These are phyloP conservation scores for Neurospora intermedia DNA, from an alignment of 495 filamentous ascomycete genomes.

Conservation along the genomic window DNA sequence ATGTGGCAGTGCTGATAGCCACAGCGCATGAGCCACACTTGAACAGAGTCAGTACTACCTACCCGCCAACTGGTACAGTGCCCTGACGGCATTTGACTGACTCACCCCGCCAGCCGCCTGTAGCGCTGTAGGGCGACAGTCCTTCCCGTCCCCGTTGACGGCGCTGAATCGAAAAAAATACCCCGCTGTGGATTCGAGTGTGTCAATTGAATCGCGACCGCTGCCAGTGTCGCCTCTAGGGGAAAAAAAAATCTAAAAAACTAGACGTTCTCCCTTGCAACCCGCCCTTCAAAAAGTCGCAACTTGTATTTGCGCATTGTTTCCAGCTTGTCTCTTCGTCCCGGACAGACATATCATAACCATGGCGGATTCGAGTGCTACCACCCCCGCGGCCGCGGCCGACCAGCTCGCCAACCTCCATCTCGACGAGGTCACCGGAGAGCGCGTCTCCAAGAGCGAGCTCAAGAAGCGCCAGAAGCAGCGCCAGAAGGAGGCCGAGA, in stretches of 20 bases:
- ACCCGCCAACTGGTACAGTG: not conserved
- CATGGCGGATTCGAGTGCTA: conserved; percentile 39
- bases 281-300: not conserved
- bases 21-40: not conserved
- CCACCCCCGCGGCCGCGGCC: conserved; percentile 30
- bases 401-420: conserved; percentile 63
- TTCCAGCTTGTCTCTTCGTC: not conserved
- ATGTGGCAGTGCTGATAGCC: not conserved
- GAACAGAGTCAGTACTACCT: not conserved
- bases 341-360: conserved; percentile 2
- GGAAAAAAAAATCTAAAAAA: not conserved
- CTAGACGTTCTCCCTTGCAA: not conserved
- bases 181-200: not conserved
- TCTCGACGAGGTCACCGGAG: conserved; percentile 76
- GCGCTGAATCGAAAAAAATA: not conserved
- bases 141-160: not conserved
- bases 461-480: conserved; percentile 94
- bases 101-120: not conserved
- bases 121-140: not conserved
- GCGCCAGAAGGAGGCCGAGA: conserved; percentile 73
- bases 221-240: not conserved
- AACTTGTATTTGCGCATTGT: not conserved
- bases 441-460: conserved; percentile 76
- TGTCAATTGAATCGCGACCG: not conserved
- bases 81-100: not conserved